These are phyloP conservation scores for Aspergillus bombycis DNA, from an alignment of 2,329 filamentous ascomycete genomes.

Conservation along the genomic window DNA sequence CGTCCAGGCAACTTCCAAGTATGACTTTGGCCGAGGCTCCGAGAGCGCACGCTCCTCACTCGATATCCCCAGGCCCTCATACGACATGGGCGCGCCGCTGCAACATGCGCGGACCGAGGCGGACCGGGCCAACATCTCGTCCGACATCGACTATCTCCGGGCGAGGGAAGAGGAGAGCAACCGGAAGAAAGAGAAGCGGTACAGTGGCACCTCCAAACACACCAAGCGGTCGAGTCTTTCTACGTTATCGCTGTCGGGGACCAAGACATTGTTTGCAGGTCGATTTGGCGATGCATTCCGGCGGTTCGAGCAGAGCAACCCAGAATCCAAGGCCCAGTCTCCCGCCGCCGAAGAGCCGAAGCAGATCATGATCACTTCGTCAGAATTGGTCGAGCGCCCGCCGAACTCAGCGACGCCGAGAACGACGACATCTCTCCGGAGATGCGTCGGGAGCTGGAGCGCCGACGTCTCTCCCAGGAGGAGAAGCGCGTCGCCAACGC, in stretches of 20 bases:
- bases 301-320: slow-evolving; percentile 71
- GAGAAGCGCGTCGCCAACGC: slow-evolving; percentile 87
- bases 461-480: slow-evolving; percentile 78
- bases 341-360: slow-evolving; percentile 49
- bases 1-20: slow-evolving; percentile 78
- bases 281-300: slow-evolving; percentile 95
- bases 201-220: slow-evolving; percentile 63
- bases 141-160: slow-evolving; percentile 81
- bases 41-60: slow-evolving; percentile 59
- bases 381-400: slow-evolving; percentile 70
- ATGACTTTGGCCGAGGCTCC: slow-evolving; percentile 79
- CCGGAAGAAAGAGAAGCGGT: slow-evolving; percentile 57
- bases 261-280: slow-evolving; percentile 81
- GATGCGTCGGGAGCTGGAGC: slow-evolving; percentile 86
- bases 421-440: slow-evolving; percentile 78
- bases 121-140: slow-evolving; percentile 64
- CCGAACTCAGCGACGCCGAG: slow-evolving; percentile 67
- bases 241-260: slow-evolving; percentile 68
- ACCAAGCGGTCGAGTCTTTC: slow-evolving; percentile 74
- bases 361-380: slow-evolving; percentile 70
- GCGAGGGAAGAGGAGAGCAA: slow-evolving; percentile 70
- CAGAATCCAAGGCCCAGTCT: slow-evolving; percentile 36
- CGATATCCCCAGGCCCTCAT: slow-evolving; percentile 36
- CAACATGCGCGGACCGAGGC: slow-evolving; percentile 39
- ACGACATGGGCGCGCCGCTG: slow-evolving; percentile 40